Evolutionary conservation across 257 asterid genomes (phyloP), one percentile per base, ranked within the genome.

Genomic region (Solanum verrucosum): DNA sequence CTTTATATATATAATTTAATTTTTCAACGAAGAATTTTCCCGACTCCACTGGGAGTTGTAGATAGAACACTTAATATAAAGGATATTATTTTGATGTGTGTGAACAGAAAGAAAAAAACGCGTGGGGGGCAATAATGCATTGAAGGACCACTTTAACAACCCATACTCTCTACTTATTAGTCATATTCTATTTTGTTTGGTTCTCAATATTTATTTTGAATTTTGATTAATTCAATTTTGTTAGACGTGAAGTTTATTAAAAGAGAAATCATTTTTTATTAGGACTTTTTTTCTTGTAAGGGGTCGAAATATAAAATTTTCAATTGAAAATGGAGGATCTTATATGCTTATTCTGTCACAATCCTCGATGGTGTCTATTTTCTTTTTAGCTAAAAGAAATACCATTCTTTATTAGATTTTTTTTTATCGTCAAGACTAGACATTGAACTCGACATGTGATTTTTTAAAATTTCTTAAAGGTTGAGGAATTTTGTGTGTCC

Each of bases 211-310:
- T 12, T 13, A 67, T 67, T 11, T 65, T 67, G 1, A 67, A 0
- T 25, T 11, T 65, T 1, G 2, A 5, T 67, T 60, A 60, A 60
- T 60, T 23, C 0, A 23, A 23, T 1, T 60, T 23, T 0, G 0
- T 60, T 23, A 0, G 0, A 46, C 6, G 1, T 14, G 2, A 5
- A 14, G 5, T 46, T 46, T 46, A 23, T 4, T 4, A 0, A 23
- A 23, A 60, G 7, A n/a, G 0, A 9, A 59, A 20, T 8, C 0
- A 1, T 4, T 21, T 9, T 52, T 0, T 16, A 52, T 52, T 0
- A 16, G 23, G n/a, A 15, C 21, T 1, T 59, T 23, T n/a, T 65
- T 2, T 1, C 5, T 65, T 10, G 7, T 11, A n/a, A 65, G 0
- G 0, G 16, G 0, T 65, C 0, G 6, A 2, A 65, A 14, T 27